Base-by-base conservation (phyloP, 2,329 filamentous ascomycete genomes). In the Trichoderma aggressivum region DNA sequence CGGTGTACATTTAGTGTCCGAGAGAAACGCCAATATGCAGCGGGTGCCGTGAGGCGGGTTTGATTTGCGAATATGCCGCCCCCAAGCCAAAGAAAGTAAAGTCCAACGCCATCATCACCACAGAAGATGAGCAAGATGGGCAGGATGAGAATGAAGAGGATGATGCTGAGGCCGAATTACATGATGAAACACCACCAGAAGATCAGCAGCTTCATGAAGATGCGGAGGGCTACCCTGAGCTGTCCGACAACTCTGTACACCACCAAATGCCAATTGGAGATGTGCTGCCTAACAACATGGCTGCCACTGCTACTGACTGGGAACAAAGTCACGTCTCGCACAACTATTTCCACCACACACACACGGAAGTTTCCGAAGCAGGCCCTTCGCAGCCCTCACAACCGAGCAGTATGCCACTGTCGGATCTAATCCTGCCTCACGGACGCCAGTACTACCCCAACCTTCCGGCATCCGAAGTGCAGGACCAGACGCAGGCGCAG, bases 51-150 rank as follows among this genome's bases (percentile, higher is more conserved):
- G 73, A 75, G 7, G 70, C 75, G 6, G 79, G 78, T 0, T 70
- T 76, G 6, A 71, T 73, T 8, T 86, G 84, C 72, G 77, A 82
- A 61, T 86, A 84, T 73, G 77, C 82, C 26, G 74, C 78, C n/a
- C 76, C 77, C 14, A 80, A 77, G 50, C 75, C 69, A 21, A 76
- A 75, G 62, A 76, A 76, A 32, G 74, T 32, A 39, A 77, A 76
- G 66, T 73, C 77, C 18, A 70, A 71, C 4, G 74, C 74, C 32
- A 32, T 73, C 7, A 73, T 74, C 24, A 59, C 56, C 7, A 72
- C 71, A 28, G 73, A 72, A 10, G 73, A 76, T 16, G 72, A 76
- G 28, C 71, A 73, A 7, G 73, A 74, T 50, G 43, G n/a, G n/a
- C n/a, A 50, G 5, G 74, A 74, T 10, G 66, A 30, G 10, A 71